phyloP scores from a whole-genome alignment of 139 green algal species.

The Coelastrella sp. region DNA sequence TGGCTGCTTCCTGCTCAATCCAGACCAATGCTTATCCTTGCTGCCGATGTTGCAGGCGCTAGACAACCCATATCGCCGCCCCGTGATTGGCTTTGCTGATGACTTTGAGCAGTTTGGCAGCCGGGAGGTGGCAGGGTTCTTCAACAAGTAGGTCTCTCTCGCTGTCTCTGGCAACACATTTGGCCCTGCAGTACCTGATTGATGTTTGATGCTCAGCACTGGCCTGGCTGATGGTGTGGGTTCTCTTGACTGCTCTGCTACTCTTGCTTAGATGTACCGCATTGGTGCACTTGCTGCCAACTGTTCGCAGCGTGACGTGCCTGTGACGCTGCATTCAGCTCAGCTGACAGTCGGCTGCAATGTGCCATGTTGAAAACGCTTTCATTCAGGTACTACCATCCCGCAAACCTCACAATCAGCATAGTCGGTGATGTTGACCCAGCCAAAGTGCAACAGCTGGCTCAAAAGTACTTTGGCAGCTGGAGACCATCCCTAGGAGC shows the following conservation, averaged over 20 bases:
- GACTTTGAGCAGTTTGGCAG: slow-evolving; percentile 34
- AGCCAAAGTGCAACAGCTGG: slow-evolving; percentile 62
- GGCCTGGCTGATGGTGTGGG: too few relatives aligned
- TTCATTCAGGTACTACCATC: slow-evolving; percentile 72
- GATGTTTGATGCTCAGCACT: too few relatives aligned
- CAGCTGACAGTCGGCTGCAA: too few relatives aligned
- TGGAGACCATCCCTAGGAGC: slow-evolving; percentile 59
- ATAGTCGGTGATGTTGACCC: slow-evolving; percentile 75
- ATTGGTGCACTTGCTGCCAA: too few relatives aligned
- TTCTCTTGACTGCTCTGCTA: too few relatives aligned
- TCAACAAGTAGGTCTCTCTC: neutral
- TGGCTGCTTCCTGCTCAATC: neutral
- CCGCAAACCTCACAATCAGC: slow-evolving; percentile 70
- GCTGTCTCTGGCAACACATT: neutral
- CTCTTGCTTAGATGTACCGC: too few relatives aligned
- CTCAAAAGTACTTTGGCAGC: slow-evolving; percentile 83
- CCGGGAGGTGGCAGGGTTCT: slow-evolving; percentile 47
- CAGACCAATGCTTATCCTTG: neutral
- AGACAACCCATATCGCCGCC: slow-evolving; percentile 83
- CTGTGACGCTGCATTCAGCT: too few relatives aligned
- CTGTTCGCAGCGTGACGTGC: too few relatives aligned
- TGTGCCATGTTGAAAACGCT: too few relatives aligned
- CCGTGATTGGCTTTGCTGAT: slow-evolving; percentile 79
- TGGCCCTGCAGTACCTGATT: neutral
- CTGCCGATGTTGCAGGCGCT: slow-evolving; percentile 52